Evolutionary conservation across 805 yeast species (phyloP).

Genomic region (Ogataea sp.): DNA sequence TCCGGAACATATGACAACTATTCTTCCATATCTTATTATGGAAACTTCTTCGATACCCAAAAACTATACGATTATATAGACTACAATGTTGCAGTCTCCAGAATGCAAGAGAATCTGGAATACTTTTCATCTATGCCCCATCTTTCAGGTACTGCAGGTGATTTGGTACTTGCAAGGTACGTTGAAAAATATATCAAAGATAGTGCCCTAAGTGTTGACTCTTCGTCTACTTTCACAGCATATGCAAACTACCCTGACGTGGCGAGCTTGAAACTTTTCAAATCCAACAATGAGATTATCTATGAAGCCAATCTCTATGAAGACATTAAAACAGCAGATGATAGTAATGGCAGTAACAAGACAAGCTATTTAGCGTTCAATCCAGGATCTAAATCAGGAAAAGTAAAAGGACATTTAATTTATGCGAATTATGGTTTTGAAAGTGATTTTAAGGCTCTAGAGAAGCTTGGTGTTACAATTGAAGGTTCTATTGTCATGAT

Average conservation of each 20-base stretch:
- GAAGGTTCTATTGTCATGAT: constrained; percentile 51
- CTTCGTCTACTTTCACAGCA: constrained; percentile 42
- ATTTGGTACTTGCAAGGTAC: constrained; percentile 60
- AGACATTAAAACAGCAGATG: background rate
- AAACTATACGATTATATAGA: constrained; percentile 41
- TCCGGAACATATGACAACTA: constrained; percentile 45
- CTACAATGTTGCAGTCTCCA: constrained; percentile 42
- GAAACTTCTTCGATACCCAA: constrained; percentile 56
- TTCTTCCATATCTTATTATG: constrained; percentile 29
- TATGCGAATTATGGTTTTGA: constrained; percentile 63
- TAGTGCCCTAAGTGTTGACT: constrained; percentile 46
- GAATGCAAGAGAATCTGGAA: constrained; percentile 59
- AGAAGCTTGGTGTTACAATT: constrained; percentile 28
- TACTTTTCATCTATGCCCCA: constrained; percentile 80
- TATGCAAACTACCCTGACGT: constrained; percentile 60
- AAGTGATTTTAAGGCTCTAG: constrained; percentile 41
- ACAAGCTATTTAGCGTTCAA: constrained; percentile 48
- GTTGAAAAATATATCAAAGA: constrained; percentile 49
- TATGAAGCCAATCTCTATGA: constrained; percentile 17
- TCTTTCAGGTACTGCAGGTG: constrained; percentile 83
- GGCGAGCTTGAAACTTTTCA: constrained; percentile 19
- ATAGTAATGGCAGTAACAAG: constrained; percentile 6
- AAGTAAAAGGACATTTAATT: constrained; percentile 42
- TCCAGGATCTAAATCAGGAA: constrained; percentile 59
- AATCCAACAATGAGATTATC: constrained; percentile 9